Conservation (phyloP, 306 rosid genomes). For the Citrullus mucosospermus region DNA sequence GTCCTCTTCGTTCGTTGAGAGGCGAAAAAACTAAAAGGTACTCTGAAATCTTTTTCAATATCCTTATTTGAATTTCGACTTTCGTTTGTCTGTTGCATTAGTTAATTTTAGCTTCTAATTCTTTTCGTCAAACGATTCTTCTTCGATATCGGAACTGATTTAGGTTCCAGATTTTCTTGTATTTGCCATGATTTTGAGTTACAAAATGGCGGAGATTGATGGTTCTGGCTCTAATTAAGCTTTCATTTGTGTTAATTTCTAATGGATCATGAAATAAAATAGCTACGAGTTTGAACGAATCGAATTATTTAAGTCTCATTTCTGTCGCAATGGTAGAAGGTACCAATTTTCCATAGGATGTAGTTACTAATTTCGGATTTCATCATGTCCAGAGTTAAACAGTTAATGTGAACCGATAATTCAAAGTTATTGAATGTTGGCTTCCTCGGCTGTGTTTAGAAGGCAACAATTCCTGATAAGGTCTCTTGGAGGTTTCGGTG, state of each 20-base stretch:
- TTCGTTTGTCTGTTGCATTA: not conserved
- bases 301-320: not conserved
- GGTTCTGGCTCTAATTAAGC: not conserved
- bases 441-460: constrained; percentile 53
- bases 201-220: not conserved
- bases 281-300: not conserved
- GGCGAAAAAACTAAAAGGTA: not conserved
- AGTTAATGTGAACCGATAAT: not conserved
- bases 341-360: not conserved
- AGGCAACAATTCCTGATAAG: constrained; percentile 60
- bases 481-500: constrained; percentile 36
- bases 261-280: not conserved
- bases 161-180: not conserved
- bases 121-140: not conserved
- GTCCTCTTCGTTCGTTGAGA: not conserved
- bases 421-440: constrained; percentile 30
- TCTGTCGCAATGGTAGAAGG: not conserved
- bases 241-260: not conserved
- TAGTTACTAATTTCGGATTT: not conserved
- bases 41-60: not conserved
- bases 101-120: not conserved
- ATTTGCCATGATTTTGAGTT: not conserved
- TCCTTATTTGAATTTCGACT: not conserved
- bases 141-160: not conserved
- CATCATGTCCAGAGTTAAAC: not conserved